phyloP scores from a whole-genome alignment of 2,329 filamentous ascomycete genomes.

The Lachnellula cervina region DNA sequence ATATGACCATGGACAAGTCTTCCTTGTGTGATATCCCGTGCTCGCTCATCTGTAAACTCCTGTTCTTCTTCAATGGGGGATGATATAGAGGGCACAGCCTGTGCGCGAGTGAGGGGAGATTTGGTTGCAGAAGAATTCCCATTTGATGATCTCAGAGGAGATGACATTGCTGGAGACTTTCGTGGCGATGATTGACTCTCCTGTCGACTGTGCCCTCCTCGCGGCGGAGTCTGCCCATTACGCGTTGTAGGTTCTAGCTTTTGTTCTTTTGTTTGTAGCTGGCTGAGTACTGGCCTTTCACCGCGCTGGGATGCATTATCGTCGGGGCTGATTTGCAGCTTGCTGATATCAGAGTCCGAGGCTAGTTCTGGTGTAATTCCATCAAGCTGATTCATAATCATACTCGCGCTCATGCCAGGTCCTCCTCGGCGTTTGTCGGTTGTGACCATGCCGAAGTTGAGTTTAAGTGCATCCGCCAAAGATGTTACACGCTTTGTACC shows the following conservation, averaged over 20 bases:
- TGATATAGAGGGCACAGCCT: conserved; percentile 19
- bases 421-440: conserved; percentile 67
- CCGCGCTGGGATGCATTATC: conserved; percentile 8
- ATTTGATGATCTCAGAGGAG: conserved; percentile 21
- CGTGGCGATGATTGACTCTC: conserved; percentile 23
- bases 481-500: conserved; percentile 97
- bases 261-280: conserved; percentile 11
- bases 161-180: conserved; percentile 17
- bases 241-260: conserved; percentile 10
- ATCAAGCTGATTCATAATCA: conserved; percentile 67
- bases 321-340: conserved; percentile 23
- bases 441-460: conserved; percentile 96
- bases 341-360: conserved; percentile 34
- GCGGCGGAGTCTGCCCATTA: conserved; percentile 16
- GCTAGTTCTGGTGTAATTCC: conserved; percentile 46
- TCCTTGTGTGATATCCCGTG: conserved; percentile 84
- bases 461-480: conserved; percentile 87
- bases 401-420: conserved; percentile 68
- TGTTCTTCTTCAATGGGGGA: conserved; percentile 27
- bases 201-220: conserved; percentile 20
- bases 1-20: conserved; percentile 91
- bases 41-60: conserved; percentile 60
- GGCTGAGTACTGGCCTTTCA: conserved; percentile 12
- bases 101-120: conserved; percentile 21
- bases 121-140: conserved; percentile 11